Base-by-base conservation (phyloP, 2,329 filamentous ascomycete species). In the Pseudogymnoascus pannorum region DNA sequence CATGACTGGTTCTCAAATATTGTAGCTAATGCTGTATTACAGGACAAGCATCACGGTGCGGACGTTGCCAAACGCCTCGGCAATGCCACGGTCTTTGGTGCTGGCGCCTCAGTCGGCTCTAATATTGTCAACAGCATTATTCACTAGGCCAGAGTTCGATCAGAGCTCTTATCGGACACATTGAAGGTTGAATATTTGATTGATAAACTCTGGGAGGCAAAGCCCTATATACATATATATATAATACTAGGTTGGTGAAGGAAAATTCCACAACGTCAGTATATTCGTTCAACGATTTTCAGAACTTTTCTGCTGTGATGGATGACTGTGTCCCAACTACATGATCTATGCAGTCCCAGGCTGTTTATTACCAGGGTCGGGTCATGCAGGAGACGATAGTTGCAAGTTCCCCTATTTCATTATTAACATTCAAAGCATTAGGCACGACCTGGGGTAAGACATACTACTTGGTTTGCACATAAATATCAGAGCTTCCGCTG, bases 401-500 rank as follows among this genome's bases (percentile, higher is more conserved):
- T 4, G 6, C 22, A 26, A 26, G 22, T 9, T 5, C 22, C n/a
- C 42, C 42, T 48, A 48, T 48, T 16, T 26, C 6, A 26, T n/a
- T 6, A 48, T 48, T 26, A 48, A 22, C 63, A 81, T 91, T 58
- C 86, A 11, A 26, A 26, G 3, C 6, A 24, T 48, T 48, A n/a
- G 6, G 3, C 14, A 3, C 22, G 8, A 24, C 84, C 68, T 91
- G 26, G 14, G 14, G 7, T 48, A 12, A 31, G 5, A 54, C 44
- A 12, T 54, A 54, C 44, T 54, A 54, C 24, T 54, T 31, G 14
- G 26, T 54, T 18, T 54, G 24, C 24, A 54, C 44, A 11, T 54
- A 54, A 14, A 82, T 81, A 57, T 67, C 71, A 42, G 80, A 74
- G 60, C 70, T 74, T 0, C 81, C 80, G 63, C 73, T 76, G 72